Evolutionary conservation across 768 basidiomycete genomes (phyloP).

Genomic region (Cystofilobasidium bisporidii): DNA sequence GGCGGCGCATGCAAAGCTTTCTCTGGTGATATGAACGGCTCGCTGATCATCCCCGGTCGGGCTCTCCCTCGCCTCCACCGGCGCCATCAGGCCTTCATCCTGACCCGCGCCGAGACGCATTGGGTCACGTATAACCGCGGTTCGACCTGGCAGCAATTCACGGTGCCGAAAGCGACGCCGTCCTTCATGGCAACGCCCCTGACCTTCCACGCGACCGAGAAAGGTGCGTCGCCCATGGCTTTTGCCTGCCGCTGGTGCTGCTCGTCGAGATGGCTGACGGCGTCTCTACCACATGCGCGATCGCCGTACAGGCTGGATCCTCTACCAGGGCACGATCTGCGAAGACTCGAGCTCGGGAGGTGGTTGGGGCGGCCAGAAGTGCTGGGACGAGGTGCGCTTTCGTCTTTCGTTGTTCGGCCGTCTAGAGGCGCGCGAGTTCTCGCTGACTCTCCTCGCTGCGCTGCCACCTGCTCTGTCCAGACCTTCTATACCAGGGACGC

Average conservation of each 20-base stretch:
- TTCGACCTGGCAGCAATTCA: slow-evolving; percentile 73
- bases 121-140: slow-evolving; percentile 84
- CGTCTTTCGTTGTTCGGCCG: neutral
- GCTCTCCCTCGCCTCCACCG: neutral
- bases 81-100: slow-evolving; percentile 62
- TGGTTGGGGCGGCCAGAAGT: slow-evolving; percentile 38
- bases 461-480: slow-evolving; percentile 32
- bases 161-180: slow-evolving; percentile 46
- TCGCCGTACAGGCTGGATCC: slow-evolving; percentile 33
- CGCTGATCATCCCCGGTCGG: too few relatives aligned
- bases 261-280: too few relatives aligned
- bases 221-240: slow-evolving; percentile 44
- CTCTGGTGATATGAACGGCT: neutral
- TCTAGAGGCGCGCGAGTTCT: neutral
- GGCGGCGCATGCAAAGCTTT: too few relatives aligned
- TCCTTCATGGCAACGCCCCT: slow-evolving; percentile 50
- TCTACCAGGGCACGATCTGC: slow-evolving; percentile 38
- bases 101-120: slow-evolving; percentile 65
- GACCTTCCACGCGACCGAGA: slow-evolving; percentile 72
- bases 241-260: neutral
- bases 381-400: slow-evolving; percentile 43
- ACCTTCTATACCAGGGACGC: slow-evolving; percentile 82
- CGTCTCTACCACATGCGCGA: too few relatives aligned
- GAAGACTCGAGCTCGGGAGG: slow-evolving; percentile 36
- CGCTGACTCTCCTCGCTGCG: neutral